These are phyloP conservation scores for Aspergillus fumigatiaffinis DNA, from an alignment of 2,329 filamentous ascomycete genomes.

Conservation along the genomic window DNA sequence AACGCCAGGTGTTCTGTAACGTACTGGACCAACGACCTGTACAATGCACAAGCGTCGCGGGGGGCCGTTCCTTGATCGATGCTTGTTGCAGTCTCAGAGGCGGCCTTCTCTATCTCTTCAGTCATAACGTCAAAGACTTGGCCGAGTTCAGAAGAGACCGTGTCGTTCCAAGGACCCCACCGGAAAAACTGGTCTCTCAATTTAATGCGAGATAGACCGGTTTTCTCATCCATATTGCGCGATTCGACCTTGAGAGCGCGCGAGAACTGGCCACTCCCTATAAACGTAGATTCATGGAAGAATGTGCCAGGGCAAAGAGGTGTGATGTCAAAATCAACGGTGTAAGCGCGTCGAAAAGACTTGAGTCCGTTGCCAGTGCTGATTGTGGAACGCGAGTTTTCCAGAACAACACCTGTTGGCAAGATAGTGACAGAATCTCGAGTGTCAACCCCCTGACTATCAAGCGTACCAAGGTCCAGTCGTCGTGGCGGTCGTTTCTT, in stretches of 20 bases:
- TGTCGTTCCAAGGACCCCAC: constrained; percentile 56
- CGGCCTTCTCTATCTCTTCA: constrained; percentile 14
- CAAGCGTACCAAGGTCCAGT: constrained; percentile 44
- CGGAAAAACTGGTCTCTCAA: constrained; percentile 32
- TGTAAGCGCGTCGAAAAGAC: constrained; percentile 48
- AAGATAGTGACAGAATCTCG: constrained; percentile 18
- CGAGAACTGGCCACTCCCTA: constrained; percentile 54
- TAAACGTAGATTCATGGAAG: constrained; percentile 54
- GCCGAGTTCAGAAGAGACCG: constrained; percentile 46
- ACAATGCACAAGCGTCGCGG: constrained; percentile 11
- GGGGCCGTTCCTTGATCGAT: not conserved
- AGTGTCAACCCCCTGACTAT: constrained; percentile 42
- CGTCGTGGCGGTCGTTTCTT: constrained; percentile 42
- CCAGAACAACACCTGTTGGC: constrained; percentile 7
- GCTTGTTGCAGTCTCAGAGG: constrained; percentile 7
- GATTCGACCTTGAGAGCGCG: constrained; percentile 40
- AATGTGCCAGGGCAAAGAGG: constrained; percentile 51
- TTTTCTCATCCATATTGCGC: constrained; percentile 43
- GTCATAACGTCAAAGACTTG: constrained; percentile 33
- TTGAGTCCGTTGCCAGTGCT: constrained; percentile 41
- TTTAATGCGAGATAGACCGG: constrained; percentile 38
- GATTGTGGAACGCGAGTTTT: not conserved
- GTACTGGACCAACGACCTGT: constrained; percentile 48
- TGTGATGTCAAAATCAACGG: constrained; percentile 50
- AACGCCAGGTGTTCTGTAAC: constrained; percentile 49